phyloP scores from a whole-genome alignment of 306 rosid genomes.

The Sicyos baderoa region DNA sequence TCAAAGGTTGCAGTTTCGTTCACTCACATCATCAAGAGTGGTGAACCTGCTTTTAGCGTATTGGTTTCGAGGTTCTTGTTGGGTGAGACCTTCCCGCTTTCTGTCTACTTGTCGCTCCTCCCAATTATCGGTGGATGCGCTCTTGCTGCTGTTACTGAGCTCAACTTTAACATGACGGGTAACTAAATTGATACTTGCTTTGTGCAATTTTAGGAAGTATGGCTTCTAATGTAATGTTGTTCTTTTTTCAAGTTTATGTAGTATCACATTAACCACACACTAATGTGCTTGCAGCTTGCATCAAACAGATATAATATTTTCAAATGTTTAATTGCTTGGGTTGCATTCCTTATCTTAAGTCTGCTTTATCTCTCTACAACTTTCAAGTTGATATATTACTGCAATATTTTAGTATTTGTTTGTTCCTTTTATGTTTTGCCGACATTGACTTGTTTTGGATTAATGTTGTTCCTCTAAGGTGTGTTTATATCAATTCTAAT shows the following conservation, averaged over 20 bases:
- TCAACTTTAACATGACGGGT: slow-evolving; percentile 96
- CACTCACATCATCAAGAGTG: slow-evolving; percentile 98
- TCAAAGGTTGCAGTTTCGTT: slow-evolving; percentile 98
- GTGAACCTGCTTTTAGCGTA: slow-evolving; percentile 96
- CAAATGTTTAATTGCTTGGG: neutral
- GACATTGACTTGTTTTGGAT: too few relatives aligned
- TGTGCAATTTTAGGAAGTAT: neutral
- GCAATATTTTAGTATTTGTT: too few relatives aligned
- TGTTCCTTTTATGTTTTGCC: too few relatives aligned
- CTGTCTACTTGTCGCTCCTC: slow-evolving; percentile 74
- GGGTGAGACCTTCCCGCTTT: slow-evolving; percentile 79
- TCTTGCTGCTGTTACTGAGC: slow-evolving; percentile 95
- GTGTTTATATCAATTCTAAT: too few relatives aligned
- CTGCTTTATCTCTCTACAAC: neutral
- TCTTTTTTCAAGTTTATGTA: too few relatives aligned
- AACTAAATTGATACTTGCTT: slow-evolving; percentile 4
- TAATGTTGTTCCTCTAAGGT: too few relatives aligned
- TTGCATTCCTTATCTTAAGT: slow-evolving; percentile 6
- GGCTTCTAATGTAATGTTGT: neutral
- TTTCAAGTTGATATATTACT: too few relatives aligned
- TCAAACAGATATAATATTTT: neutral
- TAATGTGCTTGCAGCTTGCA: neutral
- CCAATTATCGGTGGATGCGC: slow-evolving; percentile 97
- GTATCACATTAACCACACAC: neutral
- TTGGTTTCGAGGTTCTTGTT: slow-evolving; percentile 78